Base-by-base conservation (phyloP, 371 early-diverging fungal species). In the Mortierella sp. region DNA sequence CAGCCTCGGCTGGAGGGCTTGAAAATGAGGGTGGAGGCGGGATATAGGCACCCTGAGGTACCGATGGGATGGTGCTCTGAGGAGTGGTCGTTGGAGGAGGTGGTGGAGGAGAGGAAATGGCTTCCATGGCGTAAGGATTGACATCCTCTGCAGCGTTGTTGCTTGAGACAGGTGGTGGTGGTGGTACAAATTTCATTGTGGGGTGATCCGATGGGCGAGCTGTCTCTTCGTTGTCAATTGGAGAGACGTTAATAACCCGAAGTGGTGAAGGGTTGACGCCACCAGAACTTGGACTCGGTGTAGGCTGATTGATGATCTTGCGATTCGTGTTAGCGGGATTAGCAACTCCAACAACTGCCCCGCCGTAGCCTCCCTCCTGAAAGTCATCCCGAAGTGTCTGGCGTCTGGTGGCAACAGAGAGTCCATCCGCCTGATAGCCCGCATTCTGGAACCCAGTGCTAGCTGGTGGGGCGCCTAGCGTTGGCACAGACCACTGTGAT, bases 311-410 rank as follows among this genome's bases (percentile, higher is more conserved):
- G 55, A 59, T 52, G 4, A 60, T 55, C 25, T 65, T 46, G 5
- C 77, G 59, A 28, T 66, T 64, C 8, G 27, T 51, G 37, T 24
- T 63, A 5, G 51, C 19, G 8, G 47, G 56, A 43, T 48, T 59
- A 13, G 56, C 60, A 14, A 60, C 52, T n/a, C 63, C 64, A 21
- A 63, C 40, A 7, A 63, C 63, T 16, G 60, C 74, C 4, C 74
- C 74, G 24, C 74, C 74, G 39, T 74, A 74, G n/a, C n/a, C n/a
- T 14, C 64, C 74, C 21, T 64, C 64, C n/a, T 74, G 67, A 41
- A 59, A 65, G 45, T 76, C 70, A 27, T 77, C 77, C 27, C 62
- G 60, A 51, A 77, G 39, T 5, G 70, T 77, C 31, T 77, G 77
- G 12, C 77, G 69, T 21, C 77, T 34, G 0, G 77, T 61, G 1